phyloP scores from a whole-genome alignment of 192 early-diverging fungal genomes.

The Haplosporangium gracile region DNA sequence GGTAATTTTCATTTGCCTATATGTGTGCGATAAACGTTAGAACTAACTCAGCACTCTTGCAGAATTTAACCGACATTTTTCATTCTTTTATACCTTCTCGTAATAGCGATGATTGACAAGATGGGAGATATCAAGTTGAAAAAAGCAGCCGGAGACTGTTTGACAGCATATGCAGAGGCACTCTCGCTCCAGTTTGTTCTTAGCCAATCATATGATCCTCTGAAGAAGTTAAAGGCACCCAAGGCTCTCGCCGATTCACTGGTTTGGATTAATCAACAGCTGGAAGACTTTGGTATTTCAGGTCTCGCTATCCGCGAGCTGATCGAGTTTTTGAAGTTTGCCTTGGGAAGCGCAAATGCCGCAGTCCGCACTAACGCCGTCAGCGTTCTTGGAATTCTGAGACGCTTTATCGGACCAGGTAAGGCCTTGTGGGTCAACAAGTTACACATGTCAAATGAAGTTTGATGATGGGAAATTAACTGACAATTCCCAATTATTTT shows the following conservation, averaged over 20 bases:
- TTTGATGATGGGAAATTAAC: neutral
- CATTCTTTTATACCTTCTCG: neutral
- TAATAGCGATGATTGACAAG: slow-evolving; percentile 85
- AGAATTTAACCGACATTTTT: neutral
- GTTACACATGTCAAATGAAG: neutral
- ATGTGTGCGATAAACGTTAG: neutral
- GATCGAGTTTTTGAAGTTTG: slow-evolving; percentile 87
- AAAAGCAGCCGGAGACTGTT: slow-evolving; percentile 82
- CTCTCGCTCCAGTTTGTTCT: slow-evolving; percentile 87
- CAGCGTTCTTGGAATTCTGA: slow-evolving; percentile 82
- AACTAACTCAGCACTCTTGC: neutral
- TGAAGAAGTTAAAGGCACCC: slow-evolving; percentile 87
- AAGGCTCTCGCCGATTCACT: slow-evolving; percentile 92
- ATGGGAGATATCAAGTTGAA: slow-evolving; percentile 97
- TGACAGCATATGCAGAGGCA: slow-evolving; percentile 83
- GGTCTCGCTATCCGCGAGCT: slow-evolving; percentile 84
- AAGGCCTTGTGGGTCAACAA: neutral
- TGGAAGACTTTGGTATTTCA: slow-evolving; percentile 92
- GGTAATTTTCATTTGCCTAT: slow-evolving; percentile 40
- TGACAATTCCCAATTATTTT: neutral
- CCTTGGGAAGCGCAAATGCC: slow-evolving; percentile 86
- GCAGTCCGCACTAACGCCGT: slow-evolving; percentile 87
- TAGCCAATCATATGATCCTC: slow-evolving; percentile 79
- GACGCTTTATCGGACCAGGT: slow-evolving; percentile 87
- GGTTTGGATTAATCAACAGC: slow-evolving; percentile 85